Evolutionary conservation across 495 filamentous ascomycete genomes (phyloP).

Genomic region (Evernia prunastri): DNA sequence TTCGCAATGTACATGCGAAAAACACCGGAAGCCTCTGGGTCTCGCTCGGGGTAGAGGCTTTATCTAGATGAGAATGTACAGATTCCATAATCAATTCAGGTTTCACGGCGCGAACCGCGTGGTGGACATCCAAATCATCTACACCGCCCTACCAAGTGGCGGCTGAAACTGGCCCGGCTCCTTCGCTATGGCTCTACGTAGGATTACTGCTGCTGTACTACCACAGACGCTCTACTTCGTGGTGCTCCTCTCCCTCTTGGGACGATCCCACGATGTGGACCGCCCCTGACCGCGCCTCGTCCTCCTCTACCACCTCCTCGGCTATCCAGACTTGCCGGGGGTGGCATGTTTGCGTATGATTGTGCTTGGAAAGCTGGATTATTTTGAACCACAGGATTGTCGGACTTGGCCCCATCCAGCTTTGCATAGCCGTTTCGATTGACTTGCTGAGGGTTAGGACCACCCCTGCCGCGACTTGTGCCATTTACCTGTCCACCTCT

Average conservation of each 20-base stretch:
- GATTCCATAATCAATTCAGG: not conserved
- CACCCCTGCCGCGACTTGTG: conserved; percentile 30
- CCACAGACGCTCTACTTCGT: conserved; percentile 19
- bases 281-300: conserved; percentile 36
- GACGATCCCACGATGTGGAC: conserved; percentile 28
- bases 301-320: conserved; percentile 51
- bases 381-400: conserved; percentile 42
- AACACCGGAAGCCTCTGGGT: not conserved
- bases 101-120: too few species aligned
- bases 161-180: not conserved
- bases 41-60: not conserved
- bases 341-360: conserved; percentile 69
- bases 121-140: not conserved
- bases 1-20: not conserved
- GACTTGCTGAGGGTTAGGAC: conserved; percentile 26
- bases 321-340: conserved; percentile 60
- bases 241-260: conserved; percentile 20
- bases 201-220: conserved; percentile 22
- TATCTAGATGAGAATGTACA: not conserved
- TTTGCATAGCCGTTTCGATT: conserved; percentile 46
- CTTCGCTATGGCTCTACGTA: not conserved
- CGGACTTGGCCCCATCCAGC: conserved; percentile 46
- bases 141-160: not conserved
- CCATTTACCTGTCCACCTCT: conserved; percentile 33
- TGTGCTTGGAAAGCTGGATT: conserved; percentile 52